These are phyloP conservation scores for Fusarium austroafricanum DNA, from an alignment of 2,329 filamentous ascomycete species.

Conservation along the genomic window DNA sequence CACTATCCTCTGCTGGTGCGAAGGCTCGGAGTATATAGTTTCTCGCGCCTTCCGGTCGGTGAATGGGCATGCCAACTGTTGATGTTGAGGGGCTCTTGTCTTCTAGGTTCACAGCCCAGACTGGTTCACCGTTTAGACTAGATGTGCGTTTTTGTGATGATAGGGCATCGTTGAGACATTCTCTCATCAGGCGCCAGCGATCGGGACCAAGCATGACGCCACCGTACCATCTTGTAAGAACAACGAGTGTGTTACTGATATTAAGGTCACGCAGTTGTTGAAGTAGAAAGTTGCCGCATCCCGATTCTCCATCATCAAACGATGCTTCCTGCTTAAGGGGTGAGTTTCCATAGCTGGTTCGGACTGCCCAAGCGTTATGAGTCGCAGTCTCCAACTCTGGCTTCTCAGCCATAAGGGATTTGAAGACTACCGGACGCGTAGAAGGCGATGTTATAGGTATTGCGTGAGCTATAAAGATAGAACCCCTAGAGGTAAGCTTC, in stretches of 20 bases:
- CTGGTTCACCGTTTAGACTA: slow-evolving; percentile 60
- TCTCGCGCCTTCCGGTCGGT: slow-evolving; percentile 76
- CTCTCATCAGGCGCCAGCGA: slow-evolving; percentile 71
- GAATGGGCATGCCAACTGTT: slow-evolving; percentile 73
- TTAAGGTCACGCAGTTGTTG: slow-evolving; percentile 64
- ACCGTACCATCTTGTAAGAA: slow-evolving; percentile 72
- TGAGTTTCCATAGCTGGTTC: slow-evolving; percentile 52
- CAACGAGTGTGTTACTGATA: slow-evolving; percentile 64
- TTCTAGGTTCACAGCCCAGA: slow-evolving; percentile 71
- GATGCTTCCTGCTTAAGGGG: slow-evolving; percentile 61
- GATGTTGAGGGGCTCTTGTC: slow-evolving; percentile 57
- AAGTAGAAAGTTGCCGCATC: slow-evolving; percentile 68
- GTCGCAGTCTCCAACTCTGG: slow-evolving; percentile 64
- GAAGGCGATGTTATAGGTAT: slow-evolving; percentile 52
- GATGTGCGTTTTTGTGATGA: slow-evolving; percentile 58
- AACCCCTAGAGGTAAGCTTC: slow-evolving; percentile 63
- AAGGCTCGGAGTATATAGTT: slow-evolving; percentile 71
- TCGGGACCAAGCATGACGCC: slow-evolving; percentile 71
- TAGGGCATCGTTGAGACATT: slow-evolving; percentile 66
- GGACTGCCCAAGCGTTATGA: slow-evolving; percentile 68
- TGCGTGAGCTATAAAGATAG: slow-evolving; percentile 68
- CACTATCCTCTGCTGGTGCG: slow-evolving; percentile 51
- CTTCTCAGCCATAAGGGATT: slow-evolving; percentile 60
- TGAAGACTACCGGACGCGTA: slow-evolving; percentile 58
- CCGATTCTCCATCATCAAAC: slow-evolving; percentile 71